phyloP scores from a whole-genome alignment of 2,329 filamentous ascomycete genomes.

The Daldinia sp. region DNA sequence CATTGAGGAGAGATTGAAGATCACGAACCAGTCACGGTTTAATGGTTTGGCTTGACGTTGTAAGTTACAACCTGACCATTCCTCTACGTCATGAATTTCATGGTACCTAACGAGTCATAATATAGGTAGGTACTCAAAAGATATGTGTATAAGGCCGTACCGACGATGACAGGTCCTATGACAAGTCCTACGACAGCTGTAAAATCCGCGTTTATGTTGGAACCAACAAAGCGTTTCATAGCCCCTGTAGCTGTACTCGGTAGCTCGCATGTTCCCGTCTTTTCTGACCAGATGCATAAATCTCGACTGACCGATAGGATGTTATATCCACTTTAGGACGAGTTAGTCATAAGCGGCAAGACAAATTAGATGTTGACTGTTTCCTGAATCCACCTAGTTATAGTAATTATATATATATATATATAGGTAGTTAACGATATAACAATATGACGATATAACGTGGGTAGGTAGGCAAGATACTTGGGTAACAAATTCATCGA shows the following conservation, averaged over 20 bases:
- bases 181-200: not conserved
- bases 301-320: not conserved
- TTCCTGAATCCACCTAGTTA: not conserved
- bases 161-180: not conserved
- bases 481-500: no score
- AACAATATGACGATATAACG: no score
- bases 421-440: no score
- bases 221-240: constrained; percentile 27
- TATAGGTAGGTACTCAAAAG: not conserved
- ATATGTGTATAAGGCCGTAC: no score
- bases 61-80: not conserved
- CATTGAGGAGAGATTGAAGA: constrained; percentile 36
- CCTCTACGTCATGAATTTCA: constrained; percentile 16
- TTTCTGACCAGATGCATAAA: constrained; percentile 3
- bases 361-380: not conserved
- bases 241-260: not conserved
- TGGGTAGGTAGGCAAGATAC: no score
- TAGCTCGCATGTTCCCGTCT: not conserved
- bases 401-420: no score
- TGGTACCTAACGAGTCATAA: not conserved
- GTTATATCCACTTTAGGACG: not conserved
- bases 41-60: not conserved
- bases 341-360: not conserved
- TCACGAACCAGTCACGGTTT: constrained; percentile 30
- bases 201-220: constrained; percentile 12